Percentiles rank a stretch among this genome's conserved stretches.
Conservation (phyloP, 306 rosid genomes). For the Cercis canadensis region DNA sequence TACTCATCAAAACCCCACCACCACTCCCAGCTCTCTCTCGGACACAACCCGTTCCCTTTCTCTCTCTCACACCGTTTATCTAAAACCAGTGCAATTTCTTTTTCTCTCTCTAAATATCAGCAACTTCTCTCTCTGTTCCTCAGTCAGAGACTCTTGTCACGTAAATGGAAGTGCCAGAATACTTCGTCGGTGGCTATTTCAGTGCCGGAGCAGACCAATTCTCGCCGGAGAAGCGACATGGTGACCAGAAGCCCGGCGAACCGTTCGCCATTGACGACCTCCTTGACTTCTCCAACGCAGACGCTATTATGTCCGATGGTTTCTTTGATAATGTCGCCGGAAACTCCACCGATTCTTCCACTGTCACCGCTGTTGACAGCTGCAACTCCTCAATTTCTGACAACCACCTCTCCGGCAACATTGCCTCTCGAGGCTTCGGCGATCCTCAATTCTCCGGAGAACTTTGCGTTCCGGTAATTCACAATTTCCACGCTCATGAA, state of each 20-base stretch:
- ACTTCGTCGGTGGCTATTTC: constrained; percentile 65
- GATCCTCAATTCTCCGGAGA: constrained; percentile 79
- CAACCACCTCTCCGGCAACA: constrained; percentile 50
- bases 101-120: constrained; percentile 20
- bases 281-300: constrained; percentile 84
- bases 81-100: background rate
- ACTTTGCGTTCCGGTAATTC: constrained; percentile 82
- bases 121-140: constrained; percentile 9
- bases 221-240: constrained; percentile 54
- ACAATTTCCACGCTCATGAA: background rate
- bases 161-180: constrained; percentile 71
- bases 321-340: constrained; percentile 74
- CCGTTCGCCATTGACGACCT: constrained; percentile 84
- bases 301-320: constrained; percentile 64
- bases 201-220: constrained; percentile 51
- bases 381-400: constrained; percentile 76
- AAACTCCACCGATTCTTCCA: constrained; percentile 66
- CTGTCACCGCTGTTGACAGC: constrained; percentile 74
- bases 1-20: constrained; percentile 86
- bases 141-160: background rate
- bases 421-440: constrained; percentile 57
- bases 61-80: too few relatives aligned
- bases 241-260: constrained; percentile 59
- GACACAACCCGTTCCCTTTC: too few relatives aligned
- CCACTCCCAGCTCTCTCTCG: constrained; percentile 34